phyloP scores from a whole-genome alignment of 1,284 basidiomycete species.

The Cutaneotrichosporon dermatis region DNA sequence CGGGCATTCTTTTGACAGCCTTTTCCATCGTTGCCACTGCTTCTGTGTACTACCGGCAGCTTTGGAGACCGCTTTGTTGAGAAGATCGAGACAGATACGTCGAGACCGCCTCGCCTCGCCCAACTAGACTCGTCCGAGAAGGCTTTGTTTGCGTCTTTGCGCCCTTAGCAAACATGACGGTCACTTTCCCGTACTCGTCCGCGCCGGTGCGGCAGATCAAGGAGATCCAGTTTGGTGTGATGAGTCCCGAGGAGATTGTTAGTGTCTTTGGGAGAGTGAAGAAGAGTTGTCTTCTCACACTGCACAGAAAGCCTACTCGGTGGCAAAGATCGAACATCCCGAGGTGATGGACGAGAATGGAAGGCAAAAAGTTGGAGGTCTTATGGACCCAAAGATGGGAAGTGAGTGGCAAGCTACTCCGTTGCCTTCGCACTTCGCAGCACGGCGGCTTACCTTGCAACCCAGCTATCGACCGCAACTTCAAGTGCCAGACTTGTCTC shows the following conservation, averaged over 20 bases:
- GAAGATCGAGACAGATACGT: no score
- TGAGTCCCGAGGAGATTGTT: constrained; percentile 99
- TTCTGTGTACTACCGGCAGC: no score
- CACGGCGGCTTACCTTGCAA: constrained; percentile 23
- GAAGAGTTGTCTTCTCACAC: constrained; percentile 9
- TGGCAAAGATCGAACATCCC: constrained; percentile 95
- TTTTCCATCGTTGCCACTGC: no score
- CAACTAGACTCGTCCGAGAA: no score
- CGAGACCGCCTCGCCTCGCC: no score
- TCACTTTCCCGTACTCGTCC: constrained; percentile 68
- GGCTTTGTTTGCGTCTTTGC: no score
- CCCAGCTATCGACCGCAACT: constrained; percentile 86
- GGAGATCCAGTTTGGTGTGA: constrained; percentile 98
- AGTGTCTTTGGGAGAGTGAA: constrained; percentile 44
- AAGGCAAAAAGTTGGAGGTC: constrained; percentile 82
- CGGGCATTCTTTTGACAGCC: no score
- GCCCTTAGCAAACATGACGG: constrained; percentile 33
- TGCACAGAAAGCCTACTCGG: constrained; percentile 87
- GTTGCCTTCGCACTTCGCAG: not conserved
- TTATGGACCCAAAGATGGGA: constrained; percentile 97
- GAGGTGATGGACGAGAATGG: constrained; percentile 97
- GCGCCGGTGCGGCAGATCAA: constrained; percentile 90
- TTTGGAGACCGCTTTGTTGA: no score
- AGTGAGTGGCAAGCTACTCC: constrained; percentile 50
- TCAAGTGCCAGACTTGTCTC: constrained; percentile 99